These are phyloP conservation scores for Kwoniella newhampshirensis DNA, from an alignment of 768 basidiomycete species.

Conservation along the genomic window DNA sequence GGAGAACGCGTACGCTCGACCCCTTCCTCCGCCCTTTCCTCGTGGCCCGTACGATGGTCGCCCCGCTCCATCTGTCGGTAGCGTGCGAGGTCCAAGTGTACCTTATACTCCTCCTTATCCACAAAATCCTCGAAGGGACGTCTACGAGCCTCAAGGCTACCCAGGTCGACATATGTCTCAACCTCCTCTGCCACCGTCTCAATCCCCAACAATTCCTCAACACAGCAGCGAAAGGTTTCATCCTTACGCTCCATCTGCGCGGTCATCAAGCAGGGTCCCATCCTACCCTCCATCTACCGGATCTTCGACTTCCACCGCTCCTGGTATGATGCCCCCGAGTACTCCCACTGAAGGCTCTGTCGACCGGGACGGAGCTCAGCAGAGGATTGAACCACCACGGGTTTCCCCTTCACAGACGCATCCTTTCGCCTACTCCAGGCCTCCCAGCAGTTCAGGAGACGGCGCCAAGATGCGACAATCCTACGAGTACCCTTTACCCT, in stretches of 20 bases:
- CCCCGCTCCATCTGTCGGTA: not conserved
- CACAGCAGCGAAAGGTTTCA: conserved; percentile 8
- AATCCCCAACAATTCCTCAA: conserved; percentile 1
- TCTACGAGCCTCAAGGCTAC: conserved; percentile 13
- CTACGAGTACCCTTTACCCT: not conserved
- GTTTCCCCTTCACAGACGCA: conserved; percentile 11
- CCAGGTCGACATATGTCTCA: conserved; percentile 22
- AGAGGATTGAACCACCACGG: not conserved
- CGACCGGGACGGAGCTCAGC: not conserved
- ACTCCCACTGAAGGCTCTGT: conserved; percentile 4
- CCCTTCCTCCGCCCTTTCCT: conserved; percentile 14
- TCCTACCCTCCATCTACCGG: conserved; percentile 9
- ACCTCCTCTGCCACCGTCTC: conserved; percentile 16
- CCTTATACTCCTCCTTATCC: conserved; percentile 9
- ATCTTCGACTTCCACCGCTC: conserved; percentile 1
- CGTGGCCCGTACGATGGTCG: conserved; percentile 10
- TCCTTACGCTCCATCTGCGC: conserved; percentile 15
- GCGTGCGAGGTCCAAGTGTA: conserved; percentile 4
- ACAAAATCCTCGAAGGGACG: conserved; percentile 11
- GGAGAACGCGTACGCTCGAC: conserved; percentile 8
- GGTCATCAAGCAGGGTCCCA: conserved; percentile 1
- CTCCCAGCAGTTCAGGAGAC: conserved; percentile 8
- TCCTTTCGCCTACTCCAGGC: conserved; percentile 10
- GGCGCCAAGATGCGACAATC: not conserved
- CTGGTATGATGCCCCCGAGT: not conserved